Evolutionary conservation across 208 protist genomes (phyloP), one percentile per base, ranked within the genome.

Genomic region (Trichomonas vaginalis): DNA sequence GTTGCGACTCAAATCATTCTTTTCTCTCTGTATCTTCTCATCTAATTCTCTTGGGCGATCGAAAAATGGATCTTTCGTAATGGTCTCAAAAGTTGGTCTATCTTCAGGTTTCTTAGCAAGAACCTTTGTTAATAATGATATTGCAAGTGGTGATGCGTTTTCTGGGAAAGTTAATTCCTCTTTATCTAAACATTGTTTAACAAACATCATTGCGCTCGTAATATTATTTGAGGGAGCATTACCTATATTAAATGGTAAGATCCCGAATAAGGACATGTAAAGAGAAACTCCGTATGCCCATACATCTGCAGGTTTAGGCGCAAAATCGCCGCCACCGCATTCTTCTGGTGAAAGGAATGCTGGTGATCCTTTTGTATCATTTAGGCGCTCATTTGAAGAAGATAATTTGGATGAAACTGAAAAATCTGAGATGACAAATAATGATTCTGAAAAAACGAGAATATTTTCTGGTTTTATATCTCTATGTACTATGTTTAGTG

Each of bases 391-490:
- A 15, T 92, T 45, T 42, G 40, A 27, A 9, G 15, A 35, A 17
- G 0, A 0, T 27, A 92, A 35, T 35, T 35, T 48, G 3, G 45
- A 14, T 35, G 86, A 92, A 51, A 92, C 45, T 27, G 86, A 92
- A 32, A 92, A 92, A 51, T 92, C 86, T 35, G 45, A 35, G n/a
- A 92, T 39, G 39, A 39, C 86, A 39, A 48, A 92, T 12, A 23
- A 8, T 9, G 42, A n/a, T 51, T 92, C 86, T n/a, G 15, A 35
- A 4, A 92, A 39, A 48, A 92, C 86, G 0, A 92, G n/a, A 27
- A 92, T 51, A 15, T 92, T 92, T 40, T 92, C 86, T 35, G 86
- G 86, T 39, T 92, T 92, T 92, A 92, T 42, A 47, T 92, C 86
- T 51, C 86, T 92, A 47, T 92, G 86, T 2, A 92, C 86, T 35